phyloP scores from a whole-genome alignment of 257 asterid species.

The Nyctanthes arbortristis region DNA sequence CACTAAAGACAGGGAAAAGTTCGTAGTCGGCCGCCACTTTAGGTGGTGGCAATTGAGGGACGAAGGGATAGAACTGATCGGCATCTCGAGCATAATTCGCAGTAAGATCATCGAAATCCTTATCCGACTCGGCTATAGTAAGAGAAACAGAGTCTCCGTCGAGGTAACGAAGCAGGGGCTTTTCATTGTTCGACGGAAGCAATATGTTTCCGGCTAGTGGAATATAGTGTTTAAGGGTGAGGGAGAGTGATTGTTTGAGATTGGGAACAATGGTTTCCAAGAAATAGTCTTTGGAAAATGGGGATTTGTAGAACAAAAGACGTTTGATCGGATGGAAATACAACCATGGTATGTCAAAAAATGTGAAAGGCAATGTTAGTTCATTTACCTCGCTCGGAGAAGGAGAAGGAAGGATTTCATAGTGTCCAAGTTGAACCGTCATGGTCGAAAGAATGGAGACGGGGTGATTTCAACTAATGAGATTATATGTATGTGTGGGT shows the following conservation, averaged over 20 bases:
- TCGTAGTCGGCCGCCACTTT: conserved; percentile 14
- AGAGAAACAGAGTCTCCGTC: conserved; percentile 43
- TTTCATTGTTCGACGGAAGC: conserved; percentile 18
- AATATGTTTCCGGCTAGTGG: conserved; percentile 43
- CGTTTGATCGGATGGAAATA: too few species aligned
- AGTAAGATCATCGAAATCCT: conserved; percentile 31
- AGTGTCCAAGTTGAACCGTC: conserved; percentile 25
- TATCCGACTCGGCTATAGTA: conserved; percentile 22
- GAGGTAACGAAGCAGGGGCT: conserved; percentile 34
- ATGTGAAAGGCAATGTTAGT: conserved; percentile 36
- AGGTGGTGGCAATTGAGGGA: conserved; percentile 38
- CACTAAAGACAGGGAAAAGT: conserved; percentile 27
- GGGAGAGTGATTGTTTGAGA: conserved; percentile 46
- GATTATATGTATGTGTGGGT: too few species aligned
- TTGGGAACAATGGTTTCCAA: conserved; percentile 32
- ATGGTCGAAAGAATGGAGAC: too few species aligned
- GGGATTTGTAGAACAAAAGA: conserved; percentile 42
- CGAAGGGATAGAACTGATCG: conserved; percentile 30
- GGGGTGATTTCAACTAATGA: too few species aligned
- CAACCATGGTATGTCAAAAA: conserved; percentile 45
- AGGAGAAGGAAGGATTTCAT: conserved; percentile 29
- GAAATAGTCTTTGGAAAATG: conserved; percentile 34
- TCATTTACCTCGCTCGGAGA: conserved; percentile 24
- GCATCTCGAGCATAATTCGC: conserved; percentile 33
- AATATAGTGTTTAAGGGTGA: conserved; percentile 43